Base-by-base conservation (phyloP, 768 basidiomycete genomes). In the Tulasnella sp. region DNA sequence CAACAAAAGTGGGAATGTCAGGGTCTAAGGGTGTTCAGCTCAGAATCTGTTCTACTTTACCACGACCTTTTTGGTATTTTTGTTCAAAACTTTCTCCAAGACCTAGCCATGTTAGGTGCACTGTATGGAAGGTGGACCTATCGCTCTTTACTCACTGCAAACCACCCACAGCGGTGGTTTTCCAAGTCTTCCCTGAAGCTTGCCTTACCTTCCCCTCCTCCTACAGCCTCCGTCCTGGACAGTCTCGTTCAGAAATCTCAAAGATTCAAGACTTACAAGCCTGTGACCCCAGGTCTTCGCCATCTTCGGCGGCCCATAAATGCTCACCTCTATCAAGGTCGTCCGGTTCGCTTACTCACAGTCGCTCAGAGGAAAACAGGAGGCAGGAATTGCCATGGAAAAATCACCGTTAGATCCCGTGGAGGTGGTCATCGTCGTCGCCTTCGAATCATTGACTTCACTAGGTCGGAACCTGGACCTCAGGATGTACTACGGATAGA, bases 401-500 rank as follows among this genome's bases (percentile, higher is more conserved):
- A 74, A 33, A 87, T 96, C 57, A 92, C 89, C 19, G 83, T 89
- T 8, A 79, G 93, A 19, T 81, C 78, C 53, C 78, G 83, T 15
- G 95, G 95, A 10, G 95, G 95, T 5, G 95, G 95, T 0, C 91
- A 93, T 69, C 77, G 75, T 54, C 79, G 81, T 53, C 78, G 95
- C 29, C 78, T 93, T 54, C 80, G 95, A 27, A 72, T 78, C 33
- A 67, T 99, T 48, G 95, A 99, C 66, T 98, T 93, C 61, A 67
- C 71, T 64, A 76, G 95, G 48, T 66, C 68, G n/a, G 79, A 81
- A 53, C 70, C 77, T 1, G 93, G 93, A 7, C 68, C 81, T 31
- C 85, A 87, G 60, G 86, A 92, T 58, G 90, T 98, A 39, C 75
- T 92, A 3, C 76, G 95, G 41, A 87, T 99, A 58, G 95, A 98